Evolutionary conservation across 1,284 basidiomycete genomes (phyloP).

Genomic region (Baeospora myosura): DNA sequence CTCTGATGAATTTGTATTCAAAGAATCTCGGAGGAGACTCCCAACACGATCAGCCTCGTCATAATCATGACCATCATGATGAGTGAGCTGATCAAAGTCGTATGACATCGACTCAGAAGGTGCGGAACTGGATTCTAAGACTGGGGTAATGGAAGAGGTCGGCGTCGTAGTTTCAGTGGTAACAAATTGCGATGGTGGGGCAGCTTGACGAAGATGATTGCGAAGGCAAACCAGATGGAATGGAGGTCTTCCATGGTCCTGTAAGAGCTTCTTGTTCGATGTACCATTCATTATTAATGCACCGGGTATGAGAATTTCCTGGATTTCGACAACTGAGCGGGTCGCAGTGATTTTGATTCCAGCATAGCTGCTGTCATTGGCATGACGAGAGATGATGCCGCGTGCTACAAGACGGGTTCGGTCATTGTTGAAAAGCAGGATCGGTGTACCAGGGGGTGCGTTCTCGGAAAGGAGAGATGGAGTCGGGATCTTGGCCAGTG

Average conservation of each 20-base stretch:
- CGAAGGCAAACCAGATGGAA: not conserved
- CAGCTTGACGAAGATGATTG: not conserved
- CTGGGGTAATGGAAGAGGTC: not conserved
- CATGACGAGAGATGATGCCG: slow-evolving; percentile 1
- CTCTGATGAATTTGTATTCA: not conserved
- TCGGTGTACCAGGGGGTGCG: not conserved
- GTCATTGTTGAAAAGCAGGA: slow-evolving; percentile 8
- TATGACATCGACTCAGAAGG: not conserved
- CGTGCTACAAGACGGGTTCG: slow-evolving; percentile 10
- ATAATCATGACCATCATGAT: not conserved
- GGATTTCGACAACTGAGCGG: not conserved
- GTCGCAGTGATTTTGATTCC: not conserved
- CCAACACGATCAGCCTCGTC: not conserved
- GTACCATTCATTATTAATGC: too few species aligned
- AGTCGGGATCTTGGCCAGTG: slow-evolving; percentile 7
- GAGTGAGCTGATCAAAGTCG: not conserved
- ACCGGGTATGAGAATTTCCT: not conserved
- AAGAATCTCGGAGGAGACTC: not conserved
- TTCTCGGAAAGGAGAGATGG: slow-evolving; percentile 9
- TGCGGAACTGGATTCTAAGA: not conserved
- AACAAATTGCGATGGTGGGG: not conserved
- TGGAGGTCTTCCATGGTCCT: not conserved
- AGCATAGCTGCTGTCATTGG: not conserved
- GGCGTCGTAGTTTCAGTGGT: not conserved
- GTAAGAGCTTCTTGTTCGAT: too few species aligned